Conservation (phyloP, 2,329 filamentous ascomycete genomes). For the Scortechinia acanthostroma region DNA sequence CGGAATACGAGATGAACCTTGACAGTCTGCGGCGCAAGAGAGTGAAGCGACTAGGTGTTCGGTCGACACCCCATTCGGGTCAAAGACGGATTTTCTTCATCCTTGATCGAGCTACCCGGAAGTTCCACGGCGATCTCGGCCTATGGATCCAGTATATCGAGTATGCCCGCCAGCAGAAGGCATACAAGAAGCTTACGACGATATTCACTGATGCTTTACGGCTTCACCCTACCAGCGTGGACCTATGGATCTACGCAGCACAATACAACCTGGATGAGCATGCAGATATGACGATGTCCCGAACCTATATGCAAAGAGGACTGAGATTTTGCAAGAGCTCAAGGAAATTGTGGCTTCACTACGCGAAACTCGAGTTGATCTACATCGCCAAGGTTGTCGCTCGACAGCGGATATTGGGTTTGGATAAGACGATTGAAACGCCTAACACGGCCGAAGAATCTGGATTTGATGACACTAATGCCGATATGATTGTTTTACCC, state of each 20-base stretch:
- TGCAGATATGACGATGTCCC: conserved; percentile 55
- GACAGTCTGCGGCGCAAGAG: conserved; percentile 54
- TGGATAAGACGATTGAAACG: conserved; percentile 34
- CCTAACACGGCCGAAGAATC: conserved; percentile 10
- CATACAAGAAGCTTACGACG: conserved; percentile 18
- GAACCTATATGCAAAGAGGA: conserved; percentile 61
- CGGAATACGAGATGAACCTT: conserved; percentile 23
- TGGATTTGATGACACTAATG: conserved; percentile 30
- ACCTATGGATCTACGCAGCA: conserved; percentile 60
- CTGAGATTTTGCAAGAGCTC: conserved; percentile 56
- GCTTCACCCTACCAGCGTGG: conserved; percentile 54
- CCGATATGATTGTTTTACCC: conserved; percentile 47
- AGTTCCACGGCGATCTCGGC: conserved; percentile 54
- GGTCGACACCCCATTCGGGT: conserved; percentile 40
- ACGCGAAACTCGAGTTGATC: conserved; percentile 59
- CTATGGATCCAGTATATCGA: conserved; percentile 65
- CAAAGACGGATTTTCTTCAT: conserved; percentile 61
- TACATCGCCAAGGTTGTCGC: conserved; percentile 58
- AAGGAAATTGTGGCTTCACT: conserved; percentile 52
- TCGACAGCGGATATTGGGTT: conserved; percentile 49
- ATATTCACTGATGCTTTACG: conserved; percentile 34
- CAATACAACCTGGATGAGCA: conserved; percentile 55
- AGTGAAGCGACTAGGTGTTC: conserved; percentile 49
- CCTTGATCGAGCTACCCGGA: conserved; percentile 57
- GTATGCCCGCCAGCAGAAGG: conserved; percentile 45